phyloP scores from a whole-genome alignment of 345 rosid genomes.

The Psidium friedrichsthalianum region DNA sequence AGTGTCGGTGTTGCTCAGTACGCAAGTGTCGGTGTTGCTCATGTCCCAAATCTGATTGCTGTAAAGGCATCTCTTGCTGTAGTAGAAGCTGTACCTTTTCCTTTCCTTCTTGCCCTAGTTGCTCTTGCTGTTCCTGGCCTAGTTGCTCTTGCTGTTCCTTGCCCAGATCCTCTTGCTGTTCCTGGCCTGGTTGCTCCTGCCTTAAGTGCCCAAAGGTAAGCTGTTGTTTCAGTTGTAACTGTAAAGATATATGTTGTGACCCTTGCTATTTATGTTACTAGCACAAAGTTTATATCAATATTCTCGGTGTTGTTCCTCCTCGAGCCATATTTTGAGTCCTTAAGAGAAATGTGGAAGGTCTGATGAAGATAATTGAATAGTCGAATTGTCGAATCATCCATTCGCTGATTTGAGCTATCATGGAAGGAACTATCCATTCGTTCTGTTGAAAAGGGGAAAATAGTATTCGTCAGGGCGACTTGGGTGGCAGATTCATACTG shows the following conservation, averaged over 20 bases:
- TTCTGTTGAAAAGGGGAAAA: background rate
- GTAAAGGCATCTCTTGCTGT: conserved; percentile 13
- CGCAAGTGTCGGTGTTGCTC: background rate
- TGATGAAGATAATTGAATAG: background rate
- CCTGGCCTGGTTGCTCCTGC: conserved; percentile 1
- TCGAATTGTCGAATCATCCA: background rate
- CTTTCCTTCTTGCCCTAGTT: conserved; percentile 33
- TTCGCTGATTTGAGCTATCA: background rate
- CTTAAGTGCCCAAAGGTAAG: conserved; percentile 41
- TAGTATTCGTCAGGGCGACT: background rate
- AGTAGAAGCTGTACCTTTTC: conserved; percentile 30
- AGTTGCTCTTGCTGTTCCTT: background rate
- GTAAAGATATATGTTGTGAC: conserved; percentile 38
- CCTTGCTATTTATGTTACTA: conserved; percentile 46
- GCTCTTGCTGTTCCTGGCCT: conserved; percentile 22
- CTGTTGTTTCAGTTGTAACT: conserved; percentile 18
- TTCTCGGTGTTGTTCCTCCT: background rate
- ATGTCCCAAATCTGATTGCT: background rate
- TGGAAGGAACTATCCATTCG: background rate
- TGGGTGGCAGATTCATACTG: background rate
- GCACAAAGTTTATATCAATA: conserved; percentile 1
- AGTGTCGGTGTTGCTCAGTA: background rate
- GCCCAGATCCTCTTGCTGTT: background rate
- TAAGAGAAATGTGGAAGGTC: background rate
- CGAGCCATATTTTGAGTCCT: background rate